phyloP scores from a whole-genome alignment of 163 green algal genomes.

The Coccomyxa subellipsoidea region DNA sequence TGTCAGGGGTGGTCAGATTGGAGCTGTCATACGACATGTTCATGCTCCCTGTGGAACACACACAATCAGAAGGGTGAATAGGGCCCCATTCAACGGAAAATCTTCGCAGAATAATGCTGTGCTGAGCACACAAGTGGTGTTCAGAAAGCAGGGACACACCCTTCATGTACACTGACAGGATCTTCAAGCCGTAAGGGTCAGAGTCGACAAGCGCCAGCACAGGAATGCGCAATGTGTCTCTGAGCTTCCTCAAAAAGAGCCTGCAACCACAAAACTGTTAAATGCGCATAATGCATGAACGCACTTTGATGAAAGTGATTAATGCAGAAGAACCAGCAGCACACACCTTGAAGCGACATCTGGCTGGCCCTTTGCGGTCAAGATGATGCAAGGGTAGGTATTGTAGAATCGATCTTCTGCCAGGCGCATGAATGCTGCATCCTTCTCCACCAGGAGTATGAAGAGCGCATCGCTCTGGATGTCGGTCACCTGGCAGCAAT shows the following conservation, averaged over 20 bases:
- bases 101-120: too few species aligned
- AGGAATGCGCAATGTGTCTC: slow-evolving; percentile 84
- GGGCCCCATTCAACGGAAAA: too few species aligned
- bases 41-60: slow-evolving; percentile 67
- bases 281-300: slow-evolving; percentile 5
- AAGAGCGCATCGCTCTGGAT: slow-evolving; percentile 86
- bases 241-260: slow-evolving; percentile 12
- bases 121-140: background rate
- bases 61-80: background rate
- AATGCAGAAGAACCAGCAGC: too few species aligned
- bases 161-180: slow-evolving; percentile 97
- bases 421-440: slow-evolving; percentile 97
- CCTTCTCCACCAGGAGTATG: slow-evolving; percentile 98
- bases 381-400: slow-evolving; percentile 96
- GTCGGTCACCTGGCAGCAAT: slow-evolving; percentile 59
- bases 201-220: slow-evolving; percentile 93
- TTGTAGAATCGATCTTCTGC: slow-evolving; percentile 94
- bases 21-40: slow-evolving; percentile 96
- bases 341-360: slow-evolving; percentile 85
- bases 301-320: slow-evolving; percentile 10
- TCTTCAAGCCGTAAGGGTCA: slow-evolving; percentile 97
- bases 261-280: background rate
- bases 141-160: slow-evolving; percentile 13
- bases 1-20: slow-evolving; percentile 88
- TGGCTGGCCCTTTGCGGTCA: slow-evolving; percentile 96